Conservation (phyloP, 2,329 filamentous ascomycete genomes). For the Fusarium sp. region DNA sequence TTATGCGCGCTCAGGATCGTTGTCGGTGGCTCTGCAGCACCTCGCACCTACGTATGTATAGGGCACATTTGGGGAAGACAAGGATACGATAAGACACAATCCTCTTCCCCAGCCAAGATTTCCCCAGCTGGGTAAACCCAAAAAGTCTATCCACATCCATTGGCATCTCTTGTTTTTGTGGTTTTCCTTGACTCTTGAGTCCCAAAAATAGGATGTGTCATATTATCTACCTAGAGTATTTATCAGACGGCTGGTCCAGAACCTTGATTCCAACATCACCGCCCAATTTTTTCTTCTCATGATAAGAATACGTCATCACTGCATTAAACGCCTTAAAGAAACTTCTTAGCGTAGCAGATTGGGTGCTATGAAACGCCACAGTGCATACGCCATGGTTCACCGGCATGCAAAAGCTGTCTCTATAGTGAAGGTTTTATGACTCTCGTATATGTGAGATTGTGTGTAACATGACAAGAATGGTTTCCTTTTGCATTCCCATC, state of each 20-base stretch:
- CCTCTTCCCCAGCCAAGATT: constrained; percentile 12
- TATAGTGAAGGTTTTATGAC: constrained; percentile 26
- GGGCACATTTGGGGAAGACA: constrained; percentile 22
- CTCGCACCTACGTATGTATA: constrained; percentile 6
- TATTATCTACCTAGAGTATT: not conserved
- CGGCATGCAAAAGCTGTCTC: constrained; percentile 33
- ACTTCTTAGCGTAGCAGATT: constrained; percentile 24
- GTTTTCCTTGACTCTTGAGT: not conserved
- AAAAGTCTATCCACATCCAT: not conserved
- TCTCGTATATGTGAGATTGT: constrained; percentile 29
- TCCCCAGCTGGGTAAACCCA: constrained; percentile 20
- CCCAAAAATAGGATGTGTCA: constrained; percentile 11
- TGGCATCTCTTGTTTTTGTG: constrained; percentile 1
- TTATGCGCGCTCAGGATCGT: not conserved
- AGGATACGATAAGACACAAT: constrained; percentile 13
- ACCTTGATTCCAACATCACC: constrained; percentile 28
- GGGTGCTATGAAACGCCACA: constrained; percentile 29
- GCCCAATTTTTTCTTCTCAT: not conserved
- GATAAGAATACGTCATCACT: constrained; percentile 40
- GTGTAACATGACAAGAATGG: constrained; percentile 16
- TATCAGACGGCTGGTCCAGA: constrained; percentile 17
- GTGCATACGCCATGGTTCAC: constrained; percentile 26
- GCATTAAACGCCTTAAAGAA: constrained; percentile 11
- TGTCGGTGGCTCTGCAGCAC: not conserved
- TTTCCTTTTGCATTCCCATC: not conserved